A percentile compares a stretch with the other conserved stretches of the same genome.
Evolutionary conservation across 2,329 filamentous ascomycete genomes (phyloP).

Genomic region (Colletotrichum falcatum): DNA sequence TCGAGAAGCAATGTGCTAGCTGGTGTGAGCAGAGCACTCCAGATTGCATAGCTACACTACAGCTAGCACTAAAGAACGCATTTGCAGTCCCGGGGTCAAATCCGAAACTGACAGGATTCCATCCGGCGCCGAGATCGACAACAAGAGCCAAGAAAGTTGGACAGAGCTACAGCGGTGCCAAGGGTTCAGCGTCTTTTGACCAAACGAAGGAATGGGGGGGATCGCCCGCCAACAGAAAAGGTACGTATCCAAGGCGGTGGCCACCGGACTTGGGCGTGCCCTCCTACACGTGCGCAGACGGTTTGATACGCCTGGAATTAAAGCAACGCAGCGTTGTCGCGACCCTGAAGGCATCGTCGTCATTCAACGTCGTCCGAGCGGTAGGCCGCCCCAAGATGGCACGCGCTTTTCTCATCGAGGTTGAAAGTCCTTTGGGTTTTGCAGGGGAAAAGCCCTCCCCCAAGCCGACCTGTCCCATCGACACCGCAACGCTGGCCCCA

Average conservation of each 20-base stretch:
- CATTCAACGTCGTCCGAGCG: constrained; percentile 26
- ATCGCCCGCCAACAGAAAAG: no score
- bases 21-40: not conserved
- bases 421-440: constrained; percentile 24
- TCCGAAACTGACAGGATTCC: constrained; percentile 34
- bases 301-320: not conserved
- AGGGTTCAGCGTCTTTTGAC: constrained; percentile 25
- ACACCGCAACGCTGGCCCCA: constrained; percentile 14
- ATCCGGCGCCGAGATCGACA: constrained; percentile 37
- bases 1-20: constrained; percentile 1
- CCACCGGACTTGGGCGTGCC: not conserved
- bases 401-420: constrained; percentile 33
- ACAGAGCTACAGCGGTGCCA: constrained; percentile 30
- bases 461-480: constrained; percentile 26
- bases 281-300: not conserved
- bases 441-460: not conserved
- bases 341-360: constrained; percentile 32
- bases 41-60: not conserved
- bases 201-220: not conserved
- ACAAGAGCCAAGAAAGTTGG: constrained; percentile 31
- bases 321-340: constrained; percentile 11
- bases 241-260: not conserved
- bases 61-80: not conserved
- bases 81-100: constrained; percentile 16
- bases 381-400: constrained; percentile 8